phyloP scores from a whole-genome alignment of 768 basidiomycete genomes.

The Hericium alpestre region DNA sequence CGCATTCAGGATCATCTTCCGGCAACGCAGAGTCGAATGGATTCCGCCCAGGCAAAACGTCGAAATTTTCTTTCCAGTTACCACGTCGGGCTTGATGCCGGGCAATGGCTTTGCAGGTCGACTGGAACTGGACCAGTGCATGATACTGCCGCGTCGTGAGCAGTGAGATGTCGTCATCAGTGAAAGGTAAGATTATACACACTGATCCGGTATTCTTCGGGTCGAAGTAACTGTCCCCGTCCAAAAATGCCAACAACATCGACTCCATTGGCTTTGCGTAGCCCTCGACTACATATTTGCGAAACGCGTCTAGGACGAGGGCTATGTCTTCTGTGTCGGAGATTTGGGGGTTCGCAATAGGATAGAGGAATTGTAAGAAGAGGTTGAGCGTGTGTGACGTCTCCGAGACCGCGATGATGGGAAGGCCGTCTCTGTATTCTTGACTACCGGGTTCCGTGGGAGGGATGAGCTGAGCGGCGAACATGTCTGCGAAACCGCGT shows the following conservation, averaged over 20 bases:
- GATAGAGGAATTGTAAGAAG: not conserved
- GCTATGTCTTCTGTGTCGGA: not conserved
- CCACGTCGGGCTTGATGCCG: no score
- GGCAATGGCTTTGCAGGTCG: not conserved
- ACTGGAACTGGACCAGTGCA: not conserved
- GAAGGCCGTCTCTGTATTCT: not conserved
- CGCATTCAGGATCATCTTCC: not conserved
- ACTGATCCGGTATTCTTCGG: not conserved
- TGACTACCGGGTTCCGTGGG: not conserved
- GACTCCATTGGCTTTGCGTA: not conserved
- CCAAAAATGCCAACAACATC: not conserved
- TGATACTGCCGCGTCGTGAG: not conserved
- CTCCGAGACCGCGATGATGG: not conserved
- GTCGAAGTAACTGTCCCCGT: not conserved
- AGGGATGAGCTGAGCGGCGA: not conserved
- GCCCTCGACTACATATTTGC: not conserved
- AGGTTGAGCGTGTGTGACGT: not conserved
- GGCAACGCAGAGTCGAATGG: not conserved
- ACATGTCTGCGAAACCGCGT: not conserved
- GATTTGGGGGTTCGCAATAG: not conserved
- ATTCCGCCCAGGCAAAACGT: not conserved
- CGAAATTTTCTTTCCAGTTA: no score
- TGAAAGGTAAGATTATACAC: not conserved
- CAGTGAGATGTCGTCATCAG: not conserved
- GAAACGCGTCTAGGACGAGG: not conserved